phyloP scores from a whole-genome alignment of 2,329 filamentous ascomycete genomes.

The Sphaerostilbella broomeana region DNA sequence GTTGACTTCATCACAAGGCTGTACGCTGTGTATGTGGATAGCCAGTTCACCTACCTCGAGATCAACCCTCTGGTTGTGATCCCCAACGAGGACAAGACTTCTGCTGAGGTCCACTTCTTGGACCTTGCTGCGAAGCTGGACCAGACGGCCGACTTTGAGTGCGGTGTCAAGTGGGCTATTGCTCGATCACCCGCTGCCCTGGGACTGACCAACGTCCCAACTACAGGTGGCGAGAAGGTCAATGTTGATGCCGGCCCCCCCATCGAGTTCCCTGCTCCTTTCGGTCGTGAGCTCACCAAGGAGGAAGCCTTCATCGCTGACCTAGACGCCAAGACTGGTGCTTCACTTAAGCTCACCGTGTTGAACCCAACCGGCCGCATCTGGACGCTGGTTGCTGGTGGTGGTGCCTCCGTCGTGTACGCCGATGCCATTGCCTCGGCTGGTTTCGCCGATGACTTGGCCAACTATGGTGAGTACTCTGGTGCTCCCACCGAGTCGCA shows the following conservation, averaged over 20 bases:
- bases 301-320: constrained; percentile 99
- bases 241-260: constrained; percentile 94
- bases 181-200: constrained; percentile 85
- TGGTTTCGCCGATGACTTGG: constrained; percentile 90
- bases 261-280: constrained; percentile 98
- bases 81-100: constrained; percentile 86
- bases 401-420: constrained; percentile 98
- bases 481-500: constrained; percentile 97
- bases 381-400: constrained; percentile 97
- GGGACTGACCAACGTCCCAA: constrained; percentile 64
- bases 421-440: constrained; percentile 96
- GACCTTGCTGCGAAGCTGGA: constrained; percentile 98
- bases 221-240: constrained; percentile 63
- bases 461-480: constrained; percentile 99
- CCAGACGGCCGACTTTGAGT: constrained; percentile 99
- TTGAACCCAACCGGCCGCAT: constrained; percentile 87
- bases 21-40: constrained; percentile 98
- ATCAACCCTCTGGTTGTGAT: constrained; percentile 99
- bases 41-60: constrained; percentile 99
- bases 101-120: constrained; percentile 93
- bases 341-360: constrained; percentile 95
- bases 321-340: constrained; percentile 98
- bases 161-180: constrained; percentile 97
- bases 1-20: constrained; percentile 98
- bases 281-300: constrained; percentile 96